Evolutionary conservation across 345 rosid species (phyloP).

Genomic region (Clarkia xantiana): DNA sequence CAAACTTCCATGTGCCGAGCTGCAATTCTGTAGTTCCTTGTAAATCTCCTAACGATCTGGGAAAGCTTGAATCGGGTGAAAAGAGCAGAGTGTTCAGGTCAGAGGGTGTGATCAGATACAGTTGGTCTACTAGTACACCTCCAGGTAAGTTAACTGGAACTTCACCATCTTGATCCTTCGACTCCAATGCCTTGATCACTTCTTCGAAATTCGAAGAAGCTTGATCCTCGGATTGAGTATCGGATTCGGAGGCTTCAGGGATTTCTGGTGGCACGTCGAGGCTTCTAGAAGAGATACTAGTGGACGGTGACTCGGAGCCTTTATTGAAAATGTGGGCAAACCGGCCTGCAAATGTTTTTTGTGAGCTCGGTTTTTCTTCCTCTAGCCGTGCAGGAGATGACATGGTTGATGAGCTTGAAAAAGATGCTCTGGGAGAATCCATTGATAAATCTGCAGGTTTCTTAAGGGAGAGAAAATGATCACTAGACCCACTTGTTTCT

Average conservation of each 20-base stretch:
- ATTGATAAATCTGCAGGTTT: constrained; percentile 19
- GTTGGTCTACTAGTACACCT: constrained; percentile 67
- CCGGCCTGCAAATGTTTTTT: constrained; percentile 47
- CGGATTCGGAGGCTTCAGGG: constrained; percentile 33
- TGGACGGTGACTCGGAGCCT: constrained; percentile 23
- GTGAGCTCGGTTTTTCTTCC: constrained; percentile 37
- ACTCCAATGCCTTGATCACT: constrained; percentile 41
- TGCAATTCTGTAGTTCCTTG: constrained; percentile 76
- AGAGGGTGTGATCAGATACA: constrained; percentile 39
- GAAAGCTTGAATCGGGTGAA: constrained; percentile 58
- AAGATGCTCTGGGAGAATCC: constrained; percentile 26
- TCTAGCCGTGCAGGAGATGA: constrained; percentile 34
- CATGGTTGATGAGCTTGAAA: constrained; percentile 21
- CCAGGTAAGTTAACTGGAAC: constrained; percentile 63
- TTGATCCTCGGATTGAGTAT: constrained; percentile 34
- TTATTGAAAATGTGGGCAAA: constrained; percentile 76
- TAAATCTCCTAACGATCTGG: constrained; percentile 32
- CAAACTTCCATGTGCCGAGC: constrained; percentile 62
- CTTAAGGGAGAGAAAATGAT: constrained; percentile 17
- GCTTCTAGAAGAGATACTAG: constrained; percentile 17
- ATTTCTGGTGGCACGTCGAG: constrained; percentile 30
- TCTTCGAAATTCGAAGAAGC: constrained; percentile 52
- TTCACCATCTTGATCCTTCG: constrained; percentile 52
- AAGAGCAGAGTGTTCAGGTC: constrained; percentile 59
- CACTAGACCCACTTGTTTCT: constrained; percentile 22